Base-by-base conservation (phyloP, 177 flowering plant genomes). In the Vitis hybrid region DNA sequence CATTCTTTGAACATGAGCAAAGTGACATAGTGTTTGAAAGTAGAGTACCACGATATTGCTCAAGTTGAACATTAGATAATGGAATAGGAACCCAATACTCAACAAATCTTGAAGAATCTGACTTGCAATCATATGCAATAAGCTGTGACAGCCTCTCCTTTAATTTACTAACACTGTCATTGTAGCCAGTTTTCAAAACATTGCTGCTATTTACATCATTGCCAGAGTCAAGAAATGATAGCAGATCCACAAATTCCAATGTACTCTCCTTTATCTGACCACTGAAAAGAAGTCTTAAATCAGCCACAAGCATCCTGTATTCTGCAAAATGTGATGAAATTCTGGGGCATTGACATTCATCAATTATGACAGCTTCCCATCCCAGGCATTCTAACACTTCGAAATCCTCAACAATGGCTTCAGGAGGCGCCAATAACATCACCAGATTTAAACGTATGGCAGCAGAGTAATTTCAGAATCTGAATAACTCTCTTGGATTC, bases 71-170 rank as follows among this genome's bases (percentile, higher is more conserved):
- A 74, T 82, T 76, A 22, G 98, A 90, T 61, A 96, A 75, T 74
- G 65, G 78, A 52, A 80, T 88, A 60, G 99, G 99, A 70, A 94
- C 89, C 99, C 97, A 94, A 60, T 87, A 89, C 80, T 96, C 97
- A 7, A 72, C 67, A 83, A 90, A 88, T 69, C 80, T 86, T 51
- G 89, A 84, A 48, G 85, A 74, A 26, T 79, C 90, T 7, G 81
- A 51, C 68, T 80, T 87, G 74, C 75, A 58, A 10, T 71, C 83
- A 75, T 73, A 76, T 56, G 75, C 87, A 80, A 78, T 67, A 64
- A 75, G 76, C 4, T 58, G 75, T 21, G 82, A 69, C 29, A 89
- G 67, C 62, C 74, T 81, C 69, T 89, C 90, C 81, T 84, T 87
- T 78, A 87, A 67, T 39, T 52, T 69, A 70, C 66, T 58, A 70